phyloP scores from a whole-genome alignment of 1,284 basidiomycete species.

The Puccinia triticina region DNA sequence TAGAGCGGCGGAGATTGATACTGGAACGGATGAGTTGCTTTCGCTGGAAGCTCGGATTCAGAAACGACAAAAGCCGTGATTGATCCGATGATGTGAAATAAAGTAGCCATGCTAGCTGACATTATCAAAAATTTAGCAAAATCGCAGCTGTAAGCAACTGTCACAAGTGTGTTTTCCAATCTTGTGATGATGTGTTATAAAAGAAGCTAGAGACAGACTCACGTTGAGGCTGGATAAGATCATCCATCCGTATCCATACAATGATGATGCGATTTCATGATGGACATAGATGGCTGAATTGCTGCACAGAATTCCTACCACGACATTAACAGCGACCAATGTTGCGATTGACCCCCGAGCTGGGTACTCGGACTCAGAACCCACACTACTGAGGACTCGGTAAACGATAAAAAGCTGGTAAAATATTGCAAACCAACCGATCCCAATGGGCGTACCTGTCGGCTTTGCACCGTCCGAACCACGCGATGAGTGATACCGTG shows the following conservation, averaged over 20 bases:
- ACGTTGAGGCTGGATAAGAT: conserved; percentile 34
- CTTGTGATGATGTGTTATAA: neutral
- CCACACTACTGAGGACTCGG: conserved; percentile 36
- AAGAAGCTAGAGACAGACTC: conserved; percentile 7
- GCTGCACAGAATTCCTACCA: conserved; percentile 27
- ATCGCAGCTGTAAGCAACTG: neutral
- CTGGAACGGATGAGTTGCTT: conserved; percentile 40
- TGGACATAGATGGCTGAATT: conserved; percentile 30
- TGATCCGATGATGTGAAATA: conserved; percentile 35
- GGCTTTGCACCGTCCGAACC: conserved; percentile 20
- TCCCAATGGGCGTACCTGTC: conserved; percentile 36
- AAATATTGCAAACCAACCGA: conserved; percentile 46
- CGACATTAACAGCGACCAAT: conserved; percentile 38
- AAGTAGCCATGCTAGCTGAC: conserved; percentile 22
- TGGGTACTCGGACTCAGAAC: conserved; percentile 27
- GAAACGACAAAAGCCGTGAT: conserved; percentile 17
- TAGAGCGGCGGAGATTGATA: conserved; percentile 42
- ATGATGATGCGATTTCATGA: conserved; percentile 12
- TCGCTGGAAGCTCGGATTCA: conserved; percentile 37
- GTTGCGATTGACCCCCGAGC: conserved; percentile 12
- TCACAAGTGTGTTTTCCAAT: neutral
- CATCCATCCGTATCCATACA: conserved; percentile 41
- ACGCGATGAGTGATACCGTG: conserved; percentile 31
- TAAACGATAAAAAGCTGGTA: conserved; percentile 35
- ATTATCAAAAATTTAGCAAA: neutral